Conservation (phyloP, 2,329 filamentous ascomycete species). For the Exserohilum rostratum region DNA sequence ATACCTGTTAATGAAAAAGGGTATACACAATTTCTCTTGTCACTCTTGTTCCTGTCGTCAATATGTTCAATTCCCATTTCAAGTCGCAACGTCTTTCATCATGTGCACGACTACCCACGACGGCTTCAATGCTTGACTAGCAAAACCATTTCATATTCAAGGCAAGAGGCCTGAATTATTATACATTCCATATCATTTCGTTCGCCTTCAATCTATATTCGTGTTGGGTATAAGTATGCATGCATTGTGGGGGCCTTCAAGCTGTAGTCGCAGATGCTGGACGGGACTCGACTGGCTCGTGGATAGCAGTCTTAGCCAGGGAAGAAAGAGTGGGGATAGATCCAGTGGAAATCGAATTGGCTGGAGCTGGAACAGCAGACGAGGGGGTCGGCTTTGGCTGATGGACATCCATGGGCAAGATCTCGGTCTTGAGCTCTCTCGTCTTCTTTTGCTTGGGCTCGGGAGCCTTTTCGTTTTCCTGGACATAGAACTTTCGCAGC, state of each 20-base stretch:
- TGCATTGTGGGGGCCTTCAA: constrained; percentile 1
- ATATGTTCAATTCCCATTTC: background rate
- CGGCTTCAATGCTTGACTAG: background rate
- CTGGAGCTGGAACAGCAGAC: constrained; percentile 17
- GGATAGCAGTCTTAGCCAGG: constrained; percentile 5
- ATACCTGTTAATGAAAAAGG: background rate
- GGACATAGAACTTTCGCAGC: constrained; percentile 92
- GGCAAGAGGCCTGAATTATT: constrained; percentile 5
- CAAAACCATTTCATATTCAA: background rate
- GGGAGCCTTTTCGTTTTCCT: constrained; percentile 88
- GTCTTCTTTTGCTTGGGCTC: constrained; percentile 70
- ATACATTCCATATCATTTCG: constrained; percentile 4
- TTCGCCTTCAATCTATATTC: background rate
- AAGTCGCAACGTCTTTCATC: background rate
- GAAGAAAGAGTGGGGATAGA: constrained; percentile 12
- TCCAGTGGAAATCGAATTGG: constrained; percentile 3
- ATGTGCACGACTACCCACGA: background rate
- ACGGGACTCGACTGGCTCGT: constrained; percentile 1
- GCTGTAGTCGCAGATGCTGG: constrained; percentile 6
- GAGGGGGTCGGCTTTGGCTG: constrained; percentile 42
- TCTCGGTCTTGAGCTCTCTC: constrained; percentile 66
- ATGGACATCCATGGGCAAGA: constrained; percentile 55
- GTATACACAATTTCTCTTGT: background rate
- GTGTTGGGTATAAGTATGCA: constrained; percentile 6
- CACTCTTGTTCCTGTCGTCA: background rate